phyloP scores from a whole-genome alignment of 2,329 filamentous ascomycete genomes.

The Aspergillus intermedius region DNA sequence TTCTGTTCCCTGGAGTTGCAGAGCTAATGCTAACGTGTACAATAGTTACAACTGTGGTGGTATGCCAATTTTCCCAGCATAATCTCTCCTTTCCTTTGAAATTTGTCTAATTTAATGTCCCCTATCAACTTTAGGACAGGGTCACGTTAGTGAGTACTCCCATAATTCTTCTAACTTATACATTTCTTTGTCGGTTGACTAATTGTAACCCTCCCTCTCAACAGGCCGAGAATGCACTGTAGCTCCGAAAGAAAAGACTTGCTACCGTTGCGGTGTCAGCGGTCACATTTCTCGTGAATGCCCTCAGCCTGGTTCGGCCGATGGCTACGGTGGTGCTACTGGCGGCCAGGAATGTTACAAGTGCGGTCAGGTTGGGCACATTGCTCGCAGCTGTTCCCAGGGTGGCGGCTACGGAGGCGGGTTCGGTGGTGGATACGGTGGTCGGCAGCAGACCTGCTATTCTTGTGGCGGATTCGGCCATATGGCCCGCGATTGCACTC shows the following conservation, averaged over 20 bases:
- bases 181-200: neutral
- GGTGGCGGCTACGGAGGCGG: conserved; percentile 46
- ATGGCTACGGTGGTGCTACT: conserved; percentile 41
- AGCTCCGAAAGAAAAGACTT: conserved; percentile 75
- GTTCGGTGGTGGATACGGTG: conserved; percentile 44
- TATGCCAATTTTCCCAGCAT: conserved; percentile 38
- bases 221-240: conserved; percentile 82
- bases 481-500: conserved; percentile 96
- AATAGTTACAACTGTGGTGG: conserved; percentile 73
- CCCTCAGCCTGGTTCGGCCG: conserved; percentile 42
- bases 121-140: conserved; percentile 43
- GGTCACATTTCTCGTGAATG: conserved; percentile 87
- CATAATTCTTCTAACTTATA: conserved; percentile 1
- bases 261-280: conserved; percentile 61
- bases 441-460: conserved; percentile 82
- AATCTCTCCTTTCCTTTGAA: neutral
- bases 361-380: conserved; percentile 94
- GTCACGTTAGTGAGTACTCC: conserved; percentile 65
- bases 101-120: conserved; percentile 4
- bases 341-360: conserved; percentile 83
- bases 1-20: conserved; percentile 1
- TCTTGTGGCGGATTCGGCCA: conserved; percentile 95
- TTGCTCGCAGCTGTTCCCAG: conserved; percentile 63
- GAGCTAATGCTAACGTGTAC: conserved; percentile 5
- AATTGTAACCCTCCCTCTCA: conserved; percentile 12